phyloP scores from a whole-genome alignment of 106 monocot species.

The Narthecium ossifragum region DNA sequence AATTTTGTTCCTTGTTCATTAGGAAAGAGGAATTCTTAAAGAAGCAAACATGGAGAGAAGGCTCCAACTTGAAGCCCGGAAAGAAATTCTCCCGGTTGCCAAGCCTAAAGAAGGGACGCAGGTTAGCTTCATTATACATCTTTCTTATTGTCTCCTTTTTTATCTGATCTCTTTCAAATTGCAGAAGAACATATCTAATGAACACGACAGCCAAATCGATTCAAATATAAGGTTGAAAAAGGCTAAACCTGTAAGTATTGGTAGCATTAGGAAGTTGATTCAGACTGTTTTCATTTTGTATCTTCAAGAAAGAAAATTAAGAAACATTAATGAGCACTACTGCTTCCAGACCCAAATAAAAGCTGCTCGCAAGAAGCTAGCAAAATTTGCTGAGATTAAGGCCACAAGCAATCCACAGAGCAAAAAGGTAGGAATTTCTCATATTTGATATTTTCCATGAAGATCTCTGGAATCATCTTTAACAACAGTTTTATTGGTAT shows the following conservation, averaged over 20 bases:
- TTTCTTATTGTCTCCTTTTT: neutral
- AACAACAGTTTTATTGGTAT: too few species aligned
- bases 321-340: too few species aligned
- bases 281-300: too few species aligned
- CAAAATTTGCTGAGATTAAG: too few species aligned
- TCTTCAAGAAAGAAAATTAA: too few species aligned
- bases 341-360: too few species aligned
- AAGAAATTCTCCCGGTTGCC: neutral
- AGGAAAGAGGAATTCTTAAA: conserved; percentile 15
- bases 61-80: neutral
- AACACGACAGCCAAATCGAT: neutral
- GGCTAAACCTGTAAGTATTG: neutral
- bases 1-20: neutral
- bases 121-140: neutral
- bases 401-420: neutral
- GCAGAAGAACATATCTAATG: neutral
- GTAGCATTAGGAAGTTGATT: too few species aligned
- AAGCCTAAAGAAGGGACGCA: neutral
- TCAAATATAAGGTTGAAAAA: neutral
- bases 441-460: too few species aligned
- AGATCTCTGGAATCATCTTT: too few species aligned
- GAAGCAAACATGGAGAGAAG: conserved; percentile 12
- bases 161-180: neutral
- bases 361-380: too few species aligned
- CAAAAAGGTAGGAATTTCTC: neutral